Conservation (phyloP, 192 early-diverging fungal species). For the Mycoemilia scoparia region DNA sequence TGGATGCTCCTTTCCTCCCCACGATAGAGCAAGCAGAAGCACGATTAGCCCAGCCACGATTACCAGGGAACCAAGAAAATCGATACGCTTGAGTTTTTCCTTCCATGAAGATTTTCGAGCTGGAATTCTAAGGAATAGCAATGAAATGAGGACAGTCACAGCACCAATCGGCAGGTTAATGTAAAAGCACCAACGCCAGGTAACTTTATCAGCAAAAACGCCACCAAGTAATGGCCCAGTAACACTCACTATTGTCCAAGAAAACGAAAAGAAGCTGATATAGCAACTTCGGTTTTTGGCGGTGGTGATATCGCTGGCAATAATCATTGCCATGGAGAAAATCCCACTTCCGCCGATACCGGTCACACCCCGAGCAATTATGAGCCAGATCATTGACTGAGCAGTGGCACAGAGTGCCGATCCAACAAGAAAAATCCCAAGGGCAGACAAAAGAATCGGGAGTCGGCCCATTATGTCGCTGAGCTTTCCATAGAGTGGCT, state of each 20-base stretch:
- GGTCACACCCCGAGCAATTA: conserved; percentile 38
- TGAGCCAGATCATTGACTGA: conserved; percentile 40
- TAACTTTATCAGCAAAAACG: conserved; percentile 24
- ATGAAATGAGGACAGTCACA: conserved; percentile 15
- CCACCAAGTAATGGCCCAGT: conserved; percentile 38
- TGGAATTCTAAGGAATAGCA: conserved; percentile 28
- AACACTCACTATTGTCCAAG: conserved; percentile 37
- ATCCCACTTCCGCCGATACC: conserved; percentile 48
- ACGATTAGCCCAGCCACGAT: conserved; percentile 38
- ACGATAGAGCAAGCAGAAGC: conserved; percentile 54
- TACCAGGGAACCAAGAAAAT: conserved; percentile 38
- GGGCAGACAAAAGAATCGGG: conserved; percentile 29
- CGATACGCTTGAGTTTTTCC: conserved; percentile 43
- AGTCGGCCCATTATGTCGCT: conserved; percentile 70
- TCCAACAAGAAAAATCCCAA: conserved; percentile 28
- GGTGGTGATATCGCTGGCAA: conserved; percentile 42
- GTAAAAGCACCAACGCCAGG: conserved; percentile 39
- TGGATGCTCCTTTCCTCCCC: conserved; percentile 54
- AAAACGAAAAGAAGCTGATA: conserved; percentile 28
- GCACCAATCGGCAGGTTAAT: conserved; percentile 28
- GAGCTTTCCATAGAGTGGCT: conserved; percentile 59
- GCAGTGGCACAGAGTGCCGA: conserved; percentile 32
- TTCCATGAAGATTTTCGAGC: conserved; percentile 7
- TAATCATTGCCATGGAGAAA: conserved; percentile 37
- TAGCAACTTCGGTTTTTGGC: conserved; percentile 38